phyloP scores from a whole-genome alignment of 305 asterid species.

The Fraxinus paxiana region DNA sequence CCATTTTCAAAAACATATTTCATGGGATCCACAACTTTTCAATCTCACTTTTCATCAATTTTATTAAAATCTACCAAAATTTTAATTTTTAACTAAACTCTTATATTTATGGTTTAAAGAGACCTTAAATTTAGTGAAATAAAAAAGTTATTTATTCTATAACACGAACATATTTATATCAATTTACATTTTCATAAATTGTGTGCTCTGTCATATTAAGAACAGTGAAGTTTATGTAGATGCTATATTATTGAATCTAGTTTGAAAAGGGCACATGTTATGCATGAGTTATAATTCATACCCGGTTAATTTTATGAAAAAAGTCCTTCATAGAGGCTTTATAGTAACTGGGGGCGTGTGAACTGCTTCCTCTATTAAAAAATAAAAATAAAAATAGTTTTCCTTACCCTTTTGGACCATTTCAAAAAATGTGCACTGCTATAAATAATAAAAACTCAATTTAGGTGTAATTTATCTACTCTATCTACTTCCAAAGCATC shows the following conservation, averaged over 20 bases:
- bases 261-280: background rate
- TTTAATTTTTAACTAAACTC: background rate
- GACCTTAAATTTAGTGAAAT: background rate
- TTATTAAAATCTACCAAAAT: background rate
- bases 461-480: background rate
- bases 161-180: background rate
- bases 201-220: background rate
- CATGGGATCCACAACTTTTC: background rate
- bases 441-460: background rate
- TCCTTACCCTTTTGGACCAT: background rate
- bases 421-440: background rate
- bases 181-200: background rate
- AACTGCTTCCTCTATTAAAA: background rate
- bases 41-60: background rate
- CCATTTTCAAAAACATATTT: background rate
- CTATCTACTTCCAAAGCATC: background rate
- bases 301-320: background rate
- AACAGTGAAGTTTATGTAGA: background rate
- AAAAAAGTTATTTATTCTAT: background rate
- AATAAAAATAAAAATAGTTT: background rate
- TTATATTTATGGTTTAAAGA: background rate
- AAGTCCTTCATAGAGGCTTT: background rate
- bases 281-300: background rate
- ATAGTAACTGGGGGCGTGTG: background rate
- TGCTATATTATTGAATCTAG: background rate